Evolutionary conservation across 2,329 filamentous ascomycete genomes (phyloP).

Genomic region (Thermoascus crustaceus): DNA sequence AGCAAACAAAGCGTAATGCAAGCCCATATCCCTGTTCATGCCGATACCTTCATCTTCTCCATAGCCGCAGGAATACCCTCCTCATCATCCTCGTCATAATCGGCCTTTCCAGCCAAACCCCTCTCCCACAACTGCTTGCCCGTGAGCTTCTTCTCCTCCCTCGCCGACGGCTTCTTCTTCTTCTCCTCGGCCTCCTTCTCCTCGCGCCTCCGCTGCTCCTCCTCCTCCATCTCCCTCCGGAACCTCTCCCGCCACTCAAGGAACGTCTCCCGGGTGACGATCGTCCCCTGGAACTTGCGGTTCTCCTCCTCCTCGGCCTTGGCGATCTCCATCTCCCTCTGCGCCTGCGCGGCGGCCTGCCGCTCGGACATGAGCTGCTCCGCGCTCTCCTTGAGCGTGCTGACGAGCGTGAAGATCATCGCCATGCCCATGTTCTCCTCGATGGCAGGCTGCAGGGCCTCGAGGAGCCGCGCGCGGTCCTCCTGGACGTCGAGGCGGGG

Average conservation of each 20-base stretch:
- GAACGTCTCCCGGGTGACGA: constrained; percentile 82
- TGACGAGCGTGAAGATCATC: constrained; percentile 91
- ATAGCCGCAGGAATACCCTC: constrained; percentile 55
- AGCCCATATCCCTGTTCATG: constrained; percentile 33
- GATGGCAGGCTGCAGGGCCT: constrained; percentile 63
- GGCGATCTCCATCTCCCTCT: constrained; percentile 46
- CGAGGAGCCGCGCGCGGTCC: constrained; percentile 68
- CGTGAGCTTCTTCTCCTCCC: constrained; percentile 58
- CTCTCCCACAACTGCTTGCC: constrained; percentile 72
- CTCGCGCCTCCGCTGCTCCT: constrained; percentile 54
- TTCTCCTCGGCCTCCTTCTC: constrained; percentile 73
- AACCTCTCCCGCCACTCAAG: constrained; percentile 74
- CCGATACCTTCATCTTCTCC: constrained; percentile 64
- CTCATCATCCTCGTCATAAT: constrained; percentile 58
- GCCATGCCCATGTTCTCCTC: constrained; percentile 94
- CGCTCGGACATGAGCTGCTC: constrained; percentile 74
- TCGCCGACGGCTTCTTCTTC: constrained; percentile 64
- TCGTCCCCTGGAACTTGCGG: constrained; percentile 85
- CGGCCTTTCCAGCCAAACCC: constrained; percentile 58
- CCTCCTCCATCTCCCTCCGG: constrained; percentile 69
- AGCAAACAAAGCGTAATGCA: too few relatives aligned
- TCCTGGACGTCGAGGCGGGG: constrained; percentile 68
- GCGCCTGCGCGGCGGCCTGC: constrained; percentile 52
- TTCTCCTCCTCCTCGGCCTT: constrained; percentile 83
- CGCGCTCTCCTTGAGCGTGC: constrained; percentile 80